Percentiles rank a stretch among this genome's conserved stretches.
These are phyloP conservation scores for Yamadazyma diddensiae DNA, from an alignment of 1,139 yeast genomes.

Conservation along the genomic window DNA sequence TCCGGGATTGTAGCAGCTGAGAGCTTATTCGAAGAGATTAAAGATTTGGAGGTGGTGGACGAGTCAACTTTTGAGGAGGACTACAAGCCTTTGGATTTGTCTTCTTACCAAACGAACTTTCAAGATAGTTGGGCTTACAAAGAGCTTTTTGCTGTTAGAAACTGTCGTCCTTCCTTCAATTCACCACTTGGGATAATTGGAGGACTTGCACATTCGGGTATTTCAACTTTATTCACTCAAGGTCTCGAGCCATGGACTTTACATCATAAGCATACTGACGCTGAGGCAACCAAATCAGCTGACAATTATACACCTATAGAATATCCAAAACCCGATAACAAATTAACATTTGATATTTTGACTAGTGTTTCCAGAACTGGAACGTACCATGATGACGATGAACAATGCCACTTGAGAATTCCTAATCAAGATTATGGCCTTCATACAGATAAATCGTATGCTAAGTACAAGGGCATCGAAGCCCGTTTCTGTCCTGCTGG, in stretches of 20 bases:
- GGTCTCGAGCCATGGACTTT: conserved; percentile 91
- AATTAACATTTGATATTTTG: conserved; percentile 80
- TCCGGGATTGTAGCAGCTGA: conserved; percentile 96
- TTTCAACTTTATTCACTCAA: conserved; percentile 72
- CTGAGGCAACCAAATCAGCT: conserved; percentile 69
- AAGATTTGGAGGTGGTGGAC: conserved; percentile 47
- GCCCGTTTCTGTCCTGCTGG: conserved; percentile 97
- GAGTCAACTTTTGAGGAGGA: conserved; percentile 42
- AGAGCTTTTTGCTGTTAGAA: conserved; percentile 79
- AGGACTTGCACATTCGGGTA: conserved; percentile 80
- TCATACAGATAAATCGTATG: conserved; percentile 69
- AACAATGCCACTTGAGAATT: conserved; percentile 80
- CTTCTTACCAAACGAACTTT: conserved; percentile 59
- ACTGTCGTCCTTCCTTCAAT: conserved; percentile 87
- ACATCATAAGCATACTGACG: conserved; percentile 66
- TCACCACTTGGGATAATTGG: conserved; percentile 68
- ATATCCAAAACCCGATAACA: conserved; percentile 93
- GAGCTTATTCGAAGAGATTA: conserved; percentile 58
- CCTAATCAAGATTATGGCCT: conserved; percentile 66
- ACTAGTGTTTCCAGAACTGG: conserved; percentile 96
- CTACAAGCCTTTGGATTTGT: conserved; percentile 47
- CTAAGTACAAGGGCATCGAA: conserved; percentile 81
- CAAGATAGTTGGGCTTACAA: conserved; percentile 81
- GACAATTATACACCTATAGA: conserved; percentile 63
- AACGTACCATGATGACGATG: conserved; percentile 93